Evolutionary conservation across 495 filamentous ascomycete genomes (phyloP), one percentile per base, ranked within the genome.

Genomic region (Aspergillus mulundensis): DNA sequence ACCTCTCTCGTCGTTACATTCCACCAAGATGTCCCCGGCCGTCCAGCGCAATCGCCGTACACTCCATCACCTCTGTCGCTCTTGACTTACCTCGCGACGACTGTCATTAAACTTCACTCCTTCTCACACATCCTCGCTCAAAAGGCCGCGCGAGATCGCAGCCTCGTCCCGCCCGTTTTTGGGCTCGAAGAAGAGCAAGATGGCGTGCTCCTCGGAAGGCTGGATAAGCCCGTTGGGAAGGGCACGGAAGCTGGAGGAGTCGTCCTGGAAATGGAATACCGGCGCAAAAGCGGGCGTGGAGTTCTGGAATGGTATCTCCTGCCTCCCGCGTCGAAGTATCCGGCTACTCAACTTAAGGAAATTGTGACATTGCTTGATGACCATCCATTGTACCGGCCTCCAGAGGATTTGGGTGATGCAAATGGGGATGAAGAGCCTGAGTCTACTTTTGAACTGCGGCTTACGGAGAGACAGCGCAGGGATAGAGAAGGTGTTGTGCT

Each of bases 401-500:
- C 75, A 1, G 69, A 77, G 63, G 74, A 70, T 40, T 56, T 50
- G 28, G 63, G 61, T 50, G 64, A 43, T 14, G 65, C 15, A 7
- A 64, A 56, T 5, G 75, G 62, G 2, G 73, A 71, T 2, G 82
- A 77, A 16, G 83, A 78, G n/a, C 83, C 78, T 11, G 77, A 78
- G 34, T 79, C 83, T 7, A 95, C 93, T 14, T 98, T 98, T 64
- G 86, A 88, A 57, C 70, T 97, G 19, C 84, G 87, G 6, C 70
- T 98, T 50, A 97, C 92, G n/a, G 91, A 92, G 56, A 87, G 89
- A 71, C 93, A 98, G 75, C 80, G 85, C 57, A 75, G 76, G 55
- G 92, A 93, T 38, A 75, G 94, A 54, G 91, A 97, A 64, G 89
- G 87, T 3, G 84, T 98, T 18, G 89, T 96, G 24, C 66, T 98